phyloP scores from a whole-genome alignment of 257 asterid genomes.

The Solanum pinnatisectum region DNA sequence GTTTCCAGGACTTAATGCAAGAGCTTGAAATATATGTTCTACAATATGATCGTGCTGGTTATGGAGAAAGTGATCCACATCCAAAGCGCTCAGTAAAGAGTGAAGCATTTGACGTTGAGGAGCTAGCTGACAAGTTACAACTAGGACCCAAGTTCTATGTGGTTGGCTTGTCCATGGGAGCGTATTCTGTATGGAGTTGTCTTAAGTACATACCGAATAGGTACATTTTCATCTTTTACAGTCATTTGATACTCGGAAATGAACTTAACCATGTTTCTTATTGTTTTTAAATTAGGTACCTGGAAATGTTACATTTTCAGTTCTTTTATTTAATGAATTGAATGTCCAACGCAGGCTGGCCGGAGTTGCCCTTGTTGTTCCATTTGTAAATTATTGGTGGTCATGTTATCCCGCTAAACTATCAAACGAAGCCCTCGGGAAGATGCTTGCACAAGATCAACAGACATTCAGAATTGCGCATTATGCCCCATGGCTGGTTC shows the following conservation, averaged over 20 bases:
- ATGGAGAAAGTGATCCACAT: slow-evolving; percentile 87
- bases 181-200: slow-evolving; percentile 57
- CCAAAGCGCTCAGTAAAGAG: slow-evolving; percentile 61
- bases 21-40: slow-evolving; percentile 49
- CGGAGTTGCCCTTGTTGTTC: slow-evolving; percentile 74
- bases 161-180: slow-evolving; percentile 76
- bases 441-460: slow-evolving; percentile 28
- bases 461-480: slow-evolving; percentile 52
- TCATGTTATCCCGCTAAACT: slow-evolving; percentile 43
- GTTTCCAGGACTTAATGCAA: slow-evolving; percentile 44
- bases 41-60: slow-evolving; percentile 84
- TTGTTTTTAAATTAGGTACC: background rate
- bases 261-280: background rate
- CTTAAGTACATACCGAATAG: slow-evolving; percentile 69
- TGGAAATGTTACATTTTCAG: background rate
- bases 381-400: slow-evolving; percentile 75
- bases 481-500: slow-evolving; percentile 61
- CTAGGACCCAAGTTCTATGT: slow-evolving; percentile 60
- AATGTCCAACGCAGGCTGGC: slow-evolving; percentile 35
- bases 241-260: background rate
- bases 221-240: slow-evolving; percentile 19
- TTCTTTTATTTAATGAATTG: background rate
- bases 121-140: slow-evolving; percentile 65
- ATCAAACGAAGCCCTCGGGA: slow-evolving; percentile 25
- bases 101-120: slow-evolving; percentile 78